These are phyloP conservation scores for Hsuehochloa calcarea DNA, from an alignment of 176 grass and related monocot species.

Conservation along the genomic window DNA sequence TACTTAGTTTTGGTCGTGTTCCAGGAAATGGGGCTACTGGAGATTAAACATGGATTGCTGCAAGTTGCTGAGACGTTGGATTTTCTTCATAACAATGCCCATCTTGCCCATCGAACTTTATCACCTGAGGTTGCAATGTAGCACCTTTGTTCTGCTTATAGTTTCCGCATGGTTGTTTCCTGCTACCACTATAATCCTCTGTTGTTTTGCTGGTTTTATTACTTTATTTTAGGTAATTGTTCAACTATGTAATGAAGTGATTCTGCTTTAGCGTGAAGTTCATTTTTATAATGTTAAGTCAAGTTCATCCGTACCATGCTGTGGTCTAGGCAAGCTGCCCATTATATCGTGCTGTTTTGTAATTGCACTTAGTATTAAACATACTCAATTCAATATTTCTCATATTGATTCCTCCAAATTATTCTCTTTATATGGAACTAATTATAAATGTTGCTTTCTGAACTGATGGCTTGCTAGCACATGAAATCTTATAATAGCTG, in stretches of 20 bases:
- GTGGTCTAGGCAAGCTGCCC: not conserved
- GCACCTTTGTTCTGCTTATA: slow-evolving; percentile 17
- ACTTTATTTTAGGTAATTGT: not conserved
- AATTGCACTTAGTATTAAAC: not conserved
- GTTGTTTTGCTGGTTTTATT: slow-evolving; percentile 2
- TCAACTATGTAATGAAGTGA: not conserved
- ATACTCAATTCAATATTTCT: not conserved
- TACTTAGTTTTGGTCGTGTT: slow-evolving; percentile 21
- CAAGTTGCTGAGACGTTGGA: slow-evolving; percentile 94
- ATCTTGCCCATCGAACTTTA: slow-evolving; percentile 93
- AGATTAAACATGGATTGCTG: slow-evolving; percentile 97
- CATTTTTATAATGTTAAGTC: not conserved
- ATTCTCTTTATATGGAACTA: slow-evolving; percentile 7
- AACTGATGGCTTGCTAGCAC: not conserved
- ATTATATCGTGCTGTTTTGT: not conserved
- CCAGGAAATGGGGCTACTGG: slow-evolving; percentile 90
- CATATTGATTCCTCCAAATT: not conserved
- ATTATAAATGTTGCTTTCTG: not conserved
- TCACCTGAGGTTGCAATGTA: slow-evolving; percentile 73
- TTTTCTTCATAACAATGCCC: slow-evolving; percentile 98
- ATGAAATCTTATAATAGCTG: slow-evolving; percentile 4
- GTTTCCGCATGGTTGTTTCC: slow-evolving; percentile 18
- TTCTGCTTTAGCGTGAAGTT: not conserved
- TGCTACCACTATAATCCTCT: not conserved
- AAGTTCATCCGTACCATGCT: not conserved